Evolutionary conservation across 2,329 filamentous ascomycete genomes (phyloP).

Genomic region (Orbilia blumenaviensis): DNA sequence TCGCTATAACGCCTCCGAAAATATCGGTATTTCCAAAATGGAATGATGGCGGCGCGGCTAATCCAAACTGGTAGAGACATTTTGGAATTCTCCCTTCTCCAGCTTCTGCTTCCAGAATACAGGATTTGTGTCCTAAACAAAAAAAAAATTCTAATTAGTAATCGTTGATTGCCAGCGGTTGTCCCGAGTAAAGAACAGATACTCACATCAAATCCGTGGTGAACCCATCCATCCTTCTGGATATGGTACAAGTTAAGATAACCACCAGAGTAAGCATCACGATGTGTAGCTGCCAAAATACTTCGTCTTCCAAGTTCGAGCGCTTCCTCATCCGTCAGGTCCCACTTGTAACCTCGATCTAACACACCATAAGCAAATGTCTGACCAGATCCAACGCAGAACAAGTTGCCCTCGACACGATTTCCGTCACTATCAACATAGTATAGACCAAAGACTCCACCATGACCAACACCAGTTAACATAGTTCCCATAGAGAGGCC

Average conservation of each 20-base stretch:
- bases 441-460: constrained; percentile 96
- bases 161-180: not conserved
- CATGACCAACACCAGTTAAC: constrained; percentile 94
- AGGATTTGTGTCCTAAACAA: constrained; percentile 80
- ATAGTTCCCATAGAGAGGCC: constrained; percentile 99
- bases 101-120: constrained; percentile 99
- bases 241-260: constrained; percentile 99
- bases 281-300: constrained; percentile 94
- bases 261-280: constrained; percentile 98
- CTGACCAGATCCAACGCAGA: constrained; percentile 97
- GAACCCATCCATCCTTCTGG: constrained; percentile 98
- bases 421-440: constrained; percentile 99
- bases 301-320: constrained; percentile 89
- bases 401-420: constrained; percentile 88
- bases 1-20: not conserved
- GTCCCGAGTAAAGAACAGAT: not conserved
- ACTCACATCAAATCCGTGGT: constrained; percentile 83
- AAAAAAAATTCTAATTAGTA: constrained; percentile 11
- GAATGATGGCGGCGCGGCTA: not conserved
- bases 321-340: constrained; percentile 85
- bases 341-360: constrained; percentile 92
- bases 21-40: not conserved
- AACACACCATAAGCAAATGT: constrained; percentile 98
- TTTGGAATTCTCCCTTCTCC: constrained; percentile 97
- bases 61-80: constrained; percentile 74